Base-by-base conservation (phyloP, 306 rosid species). In the Trichosanthes cucumerina region DNA sequence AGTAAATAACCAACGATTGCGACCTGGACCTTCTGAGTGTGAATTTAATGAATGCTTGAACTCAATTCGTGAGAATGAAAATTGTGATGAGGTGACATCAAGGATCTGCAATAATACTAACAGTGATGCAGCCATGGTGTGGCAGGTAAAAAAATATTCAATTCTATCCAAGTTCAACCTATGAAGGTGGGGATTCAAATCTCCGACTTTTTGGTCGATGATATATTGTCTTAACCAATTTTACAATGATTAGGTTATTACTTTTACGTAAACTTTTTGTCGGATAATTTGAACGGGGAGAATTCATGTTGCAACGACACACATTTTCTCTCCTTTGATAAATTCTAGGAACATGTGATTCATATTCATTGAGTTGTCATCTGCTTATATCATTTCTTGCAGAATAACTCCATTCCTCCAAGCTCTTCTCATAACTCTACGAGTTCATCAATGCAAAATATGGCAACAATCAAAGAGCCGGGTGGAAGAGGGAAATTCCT, bases 31-130 rank as follows among this genome's bases (percentile, higher is more conserved):
- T 84, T 15, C 79, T 4, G 79, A 3, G 88, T 82, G 38, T 39
- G 53, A 8, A 89, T 74, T 15, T 83, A 31, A 3, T 15, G 23
- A 56, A 19, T 84, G 84, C 36, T 8, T 79, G 41, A 43, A 71
- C 23, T 63, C 86, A 10, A 0, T 86, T 36, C 0, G 6, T 52
- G 65, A 79, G 2, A 53, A 73, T n/a, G 36, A 54, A 13, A 1
- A 7, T 38, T 2, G 0, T 16, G 13, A 0, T 4, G 82, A 75
- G 76, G 85, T 70, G 65, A 80, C 1, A 41, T 50, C 34, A 34
- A 49, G 47, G 7, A 39, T 66, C 75, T 68, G 74, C 78, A 44
- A 28, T 28, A 91, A 77, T 79, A 77, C 80, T 9, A 86, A 81
- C 47, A 75, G 76, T 14, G 90, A 90, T 63, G 81, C 68, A 36